Percentiles rank a stretch among this genome's conserved stretches.
Conservation (phyloP, 2,329 filamentous ascomycete genomes). For the Colletotrichum melonis region DNA sequence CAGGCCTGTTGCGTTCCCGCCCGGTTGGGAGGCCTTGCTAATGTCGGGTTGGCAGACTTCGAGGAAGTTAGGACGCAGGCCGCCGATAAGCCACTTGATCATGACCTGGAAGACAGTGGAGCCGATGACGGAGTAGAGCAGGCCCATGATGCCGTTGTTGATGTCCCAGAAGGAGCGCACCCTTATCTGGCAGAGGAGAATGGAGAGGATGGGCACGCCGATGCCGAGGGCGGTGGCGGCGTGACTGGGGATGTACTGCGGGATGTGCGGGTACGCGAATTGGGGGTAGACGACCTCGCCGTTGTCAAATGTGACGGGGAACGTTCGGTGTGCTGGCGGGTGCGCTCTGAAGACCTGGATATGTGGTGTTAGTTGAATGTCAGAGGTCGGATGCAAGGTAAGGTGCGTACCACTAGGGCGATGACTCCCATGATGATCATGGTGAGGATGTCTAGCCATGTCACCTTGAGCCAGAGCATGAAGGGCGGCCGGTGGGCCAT, state of each 20-base stretch:
- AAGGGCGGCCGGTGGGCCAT: slow-evolving; percentile 68
- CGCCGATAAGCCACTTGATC: slow-evolving; percentile 80
- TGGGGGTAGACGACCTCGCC: slow-evolving; percentile 76
- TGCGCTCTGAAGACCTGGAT: slow-evolving; percentile 69
- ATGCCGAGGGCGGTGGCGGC: slow-evolving; percentile 74
- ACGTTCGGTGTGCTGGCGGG: slow-evolving; percentile 75
- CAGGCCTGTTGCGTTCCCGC: slow-evolving; percentile 53
- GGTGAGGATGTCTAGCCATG: slow-evolving; percentile 76
- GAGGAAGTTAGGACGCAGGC: slow-evolving; percentile 77
- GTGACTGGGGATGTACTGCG: slow-evolving; percentile 79
- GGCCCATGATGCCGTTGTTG: slow-evolving; percentile 77
- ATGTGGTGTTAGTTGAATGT: neutral
- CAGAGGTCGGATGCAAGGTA: slow-evolving; percentile 37
- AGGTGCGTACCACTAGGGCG: slow-evolving; percentile 70
- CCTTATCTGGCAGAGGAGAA: slow-evolving; percentile 74
- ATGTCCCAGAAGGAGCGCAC: slow-evolving; percentile 76
- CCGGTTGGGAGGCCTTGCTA: slow-evolving; percentile 52
- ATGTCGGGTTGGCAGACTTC: slow-evolving; percentile 75
- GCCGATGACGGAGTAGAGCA: slow-evolving; percentile 76
- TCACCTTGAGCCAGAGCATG: slow-evolving; percentile 76
- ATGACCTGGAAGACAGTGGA: slow-evolving; percentile 82
- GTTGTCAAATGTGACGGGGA: slow-evolving; percentile 73
- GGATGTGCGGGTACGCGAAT: slow-evolving; percentile 77
- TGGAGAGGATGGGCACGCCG: slow-evolving; percentile 72
- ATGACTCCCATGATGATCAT: slow-evolving; percentile 75